Conservation (phyloP, 495 filamentous ascomycete genomes). For the Talaromyces borbonicus region DNA sequence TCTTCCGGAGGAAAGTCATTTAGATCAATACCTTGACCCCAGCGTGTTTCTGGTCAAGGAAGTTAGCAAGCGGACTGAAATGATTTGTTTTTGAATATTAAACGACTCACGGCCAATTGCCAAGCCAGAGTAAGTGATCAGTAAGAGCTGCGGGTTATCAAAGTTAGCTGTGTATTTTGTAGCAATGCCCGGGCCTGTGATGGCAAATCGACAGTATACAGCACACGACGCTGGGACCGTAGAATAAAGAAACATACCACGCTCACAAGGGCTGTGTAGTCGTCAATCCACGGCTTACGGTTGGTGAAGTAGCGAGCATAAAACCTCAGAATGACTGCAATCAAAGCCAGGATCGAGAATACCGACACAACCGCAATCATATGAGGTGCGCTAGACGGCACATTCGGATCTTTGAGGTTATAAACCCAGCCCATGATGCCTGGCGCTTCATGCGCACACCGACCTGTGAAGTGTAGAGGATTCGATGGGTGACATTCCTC, state of each 20-base stretch:
- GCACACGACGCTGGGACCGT: neutral
- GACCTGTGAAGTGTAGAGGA: too few relatives aligned
- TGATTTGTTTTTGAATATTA: neutral
- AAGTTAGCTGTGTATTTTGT: neutral
- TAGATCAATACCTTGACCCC: conserved; percentile 16
- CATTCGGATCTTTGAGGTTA: conserved; percentile 18
- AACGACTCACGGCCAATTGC: conserved; percentile 18
- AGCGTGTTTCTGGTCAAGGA: conserved; percentile 17
- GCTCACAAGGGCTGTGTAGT: conserved; percentile 17
- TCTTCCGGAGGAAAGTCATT: conserved; percentile 17
- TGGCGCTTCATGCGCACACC: neutral
- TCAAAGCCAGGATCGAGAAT: conserved; percentile 13
- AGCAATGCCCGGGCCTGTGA: neutral
- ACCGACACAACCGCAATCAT: conserved; percentile 14
- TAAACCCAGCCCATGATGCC: conserved; percentile 23
- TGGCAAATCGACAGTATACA: neutral
- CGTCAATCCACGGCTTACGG: conserved; percentile 17
- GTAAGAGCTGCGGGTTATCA: conserved; percentile 6
- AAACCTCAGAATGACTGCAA: conserved; percentile 18
- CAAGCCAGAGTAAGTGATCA: conserved; percentile 13
- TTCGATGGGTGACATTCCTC: too few relatives aligned
- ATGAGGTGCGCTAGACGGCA: conserved; percentile 12
- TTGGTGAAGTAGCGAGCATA: conserved; percentile 15
- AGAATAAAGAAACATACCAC: conserved; percentile 4
- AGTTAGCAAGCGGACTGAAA: conserved; percentile 4